These are phyloP conservation scores for Fragaria ananassa DNA, from an alignment of 306 rosid genomes.

Conservation along the genomic window DNA sequence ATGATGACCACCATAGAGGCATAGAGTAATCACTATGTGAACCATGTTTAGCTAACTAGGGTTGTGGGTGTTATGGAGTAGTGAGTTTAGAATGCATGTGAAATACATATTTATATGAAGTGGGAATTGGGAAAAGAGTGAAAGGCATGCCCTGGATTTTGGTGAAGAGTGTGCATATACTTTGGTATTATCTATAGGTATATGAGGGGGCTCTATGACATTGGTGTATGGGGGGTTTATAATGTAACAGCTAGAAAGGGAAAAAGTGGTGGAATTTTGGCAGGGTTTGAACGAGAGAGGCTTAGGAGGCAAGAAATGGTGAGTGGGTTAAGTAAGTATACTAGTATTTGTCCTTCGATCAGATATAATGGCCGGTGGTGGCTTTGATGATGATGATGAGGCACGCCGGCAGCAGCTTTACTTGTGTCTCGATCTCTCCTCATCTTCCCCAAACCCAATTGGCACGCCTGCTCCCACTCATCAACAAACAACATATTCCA, in stretches of 20 bases:
- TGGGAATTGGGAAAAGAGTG: constrained; percentile 34
- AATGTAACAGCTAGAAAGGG: constrained; percentile 28
- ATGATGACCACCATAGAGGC: neutral
- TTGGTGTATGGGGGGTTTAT: constrained; percentile 14
- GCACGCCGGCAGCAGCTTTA: constrained; percentile 96
- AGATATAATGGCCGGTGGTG: constrained; percentile 42
- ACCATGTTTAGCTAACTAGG: constrained; percentile 4
- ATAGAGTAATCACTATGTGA: neutral
- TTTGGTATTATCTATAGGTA: constrained; percentile 38
- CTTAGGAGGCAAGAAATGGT: constrained; percentile 63
- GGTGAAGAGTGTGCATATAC: constrained; percentile 36
- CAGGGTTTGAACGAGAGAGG: constrained; percentile 57
- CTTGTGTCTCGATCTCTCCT: constrained; percentile 34
- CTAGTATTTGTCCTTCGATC: constrained; percentile 6
- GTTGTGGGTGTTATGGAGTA: neutral
- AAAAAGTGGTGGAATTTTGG: constrained; percentile 48
- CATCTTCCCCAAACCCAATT: constrained; percentile 42
- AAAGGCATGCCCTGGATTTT: constrained; percentile 68
- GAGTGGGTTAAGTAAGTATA: constrained; percentile 37
- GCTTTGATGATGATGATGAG: constrained; percentile 59
- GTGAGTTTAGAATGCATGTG: constrained; percentile 17
- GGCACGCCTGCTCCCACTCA: constrained; percentile 97
- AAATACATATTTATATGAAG: too few species aligned
- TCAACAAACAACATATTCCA: constrained; percentile 21
- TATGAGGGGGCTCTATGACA: constrained; percentile 12